These are phyloP conservation scores for Dothideomycetes sp. DNA, from an alignment of 2,329 filamentous ascomycete species.

Conservation along the genomic window DNA sequence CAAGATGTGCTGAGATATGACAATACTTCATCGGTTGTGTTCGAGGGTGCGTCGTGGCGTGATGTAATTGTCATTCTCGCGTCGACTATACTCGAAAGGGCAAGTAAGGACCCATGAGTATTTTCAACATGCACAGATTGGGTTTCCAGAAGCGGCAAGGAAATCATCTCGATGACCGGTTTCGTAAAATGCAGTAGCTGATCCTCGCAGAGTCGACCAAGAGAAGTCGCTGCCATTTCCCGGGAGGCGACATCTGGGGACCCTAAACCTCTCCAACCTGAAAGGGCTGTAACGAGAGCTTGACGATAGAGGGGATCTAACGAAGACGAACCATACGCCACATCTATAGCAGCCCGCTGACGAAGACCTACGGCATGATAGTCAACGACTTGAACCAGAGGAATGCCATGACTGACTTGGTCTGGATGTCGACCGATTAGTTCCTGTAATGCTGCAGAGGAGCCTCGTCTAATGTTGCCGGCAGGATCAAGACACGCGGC, in stretches of 20 bases:
- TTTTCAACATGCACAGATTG: slow-evolving; percentile 1
- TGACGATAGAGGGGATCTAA: slow-evolving; percentile 54
- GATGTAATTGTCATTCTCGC: slow-evolving; percentile 33
- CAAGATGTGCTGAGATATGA: slow-evolving; percentile 9
- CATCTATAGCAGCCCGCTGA: slow-evolving; percentile 67
- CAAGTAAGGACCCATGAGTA: slow-evolving; percentile 5
- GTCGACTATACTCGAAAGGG: slow-evolving; percentile 5
- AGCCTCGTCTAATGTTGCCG: slow-evolving; percentile 85
- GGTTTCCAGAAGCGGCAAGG: background rate
- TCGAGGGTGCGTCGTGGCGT: slow-evolving; percentile 15
- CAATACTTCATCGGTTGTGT: slow-evolving; percentile 20
- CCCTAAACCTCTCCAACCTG: slow-evolving; percentile 81
- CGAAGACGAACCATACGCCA: slow-evolving; percentile 57
- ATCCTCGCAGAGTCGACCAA: slow-evolving; percentile 30
- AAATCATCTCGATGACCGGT: background rate
- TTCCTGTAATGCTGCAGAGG: slow-evolving; percentile 89
- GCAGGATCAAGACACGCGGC: slow-evolving; percentile 78
- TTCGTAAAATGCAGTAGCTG: background rate
- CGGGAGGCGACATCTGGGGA: slow-evolving; percentile 67
- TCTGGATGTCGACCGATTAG: slow-evolving; percentile 87
- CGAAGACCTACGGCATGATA: slow-evolving; percentile 89
- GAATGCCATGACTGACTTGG: slow-evolving; percentile 68
- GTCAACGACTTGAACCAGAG: slow-evolving; percentile 79
- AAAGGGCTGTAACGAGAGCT: slow-evolving; percentile 57
- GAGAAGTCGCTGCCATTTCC: slow-evolving; percentile 57